Evolutionary conservation across 106 monocot genomes (phyloP).

Genomic region (Phalaenopsis aphrodite): DNA sequence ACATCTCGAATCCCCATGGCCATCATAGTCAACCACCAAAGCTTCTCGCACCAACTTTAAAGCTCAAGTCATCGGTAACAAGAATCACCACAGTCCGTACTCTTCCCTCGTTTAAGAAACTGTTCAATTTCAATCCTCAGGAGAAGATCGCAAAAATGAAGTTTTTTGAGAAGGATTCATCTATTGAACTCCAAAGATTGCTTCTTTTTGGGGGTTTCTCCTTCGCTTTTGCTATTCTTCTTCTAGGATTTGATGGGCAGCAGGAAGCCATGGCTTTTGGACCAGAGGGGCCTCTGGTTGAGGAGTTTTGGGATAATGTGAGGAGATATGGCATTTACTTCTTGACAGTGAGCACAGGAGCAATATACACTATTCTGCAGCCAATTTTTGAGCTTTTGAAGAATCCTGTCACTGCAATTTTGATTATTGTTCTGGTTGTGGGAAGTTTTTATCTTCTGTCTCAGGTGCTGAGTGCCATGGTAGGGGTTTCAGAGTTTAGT

Average conservation of each 20-base stretch:
- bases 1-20: background rate
- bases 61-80: background rate
- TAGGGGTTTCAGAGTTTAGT: constrained; percentile 60
- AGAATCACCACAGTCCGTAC: background rate
- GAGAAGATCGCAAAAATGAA: background rate
- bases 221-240: constrained; percentile 19
- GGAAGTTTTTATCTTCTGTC: constrained; percentile 58
- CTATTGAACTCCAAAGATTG: constrained; percentile 23
- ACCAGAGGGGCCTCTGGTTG: constrained; percentile 81
- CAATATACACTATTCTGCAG: constrained; percentile 43
- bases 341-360: constrained; percentile 86
- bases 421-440: constrained; percentile 43
- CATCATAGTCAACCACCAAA: background rate
- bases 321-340: constrained; percentile 79
- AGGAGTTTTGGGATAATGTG: constrained; percentile 98
- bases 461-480: constrained; percentile 76
- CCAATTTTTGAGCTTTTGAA: constrained; percentile 78
- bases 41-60: background rate
- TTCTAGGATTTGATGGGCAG: constrained; percentile 24
- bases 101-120: background rate
- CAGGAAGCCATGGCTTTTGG: constrained; percentile 50
- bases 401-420: constrained; percentile 76
- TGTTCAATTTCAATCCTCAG: background rate
- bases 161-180: background rate
- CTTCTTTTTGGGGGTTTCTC: constrained; percentile 39